Evolutionary conservation across 202 grass and related monocot species (phyloP).

Genomic region (Zoysia matrella): DNA sequence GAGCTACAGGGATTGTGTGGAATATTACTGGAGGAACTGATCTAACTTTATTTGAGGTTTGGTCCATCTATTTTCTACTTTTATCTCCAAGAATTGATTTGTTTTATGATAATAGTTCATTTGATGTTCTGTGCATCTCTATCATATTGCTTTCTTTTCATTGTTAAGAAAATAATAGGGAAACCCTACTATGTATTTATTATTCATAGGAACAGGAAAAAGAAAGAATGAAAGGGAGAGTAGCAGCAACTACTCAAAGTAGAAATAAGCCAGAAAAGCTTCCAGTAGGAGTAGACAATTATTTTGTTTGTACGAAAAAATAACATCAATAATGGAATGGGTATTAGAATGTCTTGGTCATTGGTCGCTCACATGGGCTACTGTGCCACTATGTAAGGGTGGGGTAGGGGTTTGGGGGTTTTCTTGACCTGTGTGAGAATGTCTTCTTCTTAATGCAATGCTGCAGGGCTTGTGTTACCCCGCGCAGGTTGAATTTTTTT

Average conservation of each 20-base stretch:
- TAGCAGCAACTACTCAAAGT: background rate
- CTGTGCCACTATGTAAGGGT: too few relatives aligned
- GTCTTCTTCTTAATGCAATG: too few relatives aligned
- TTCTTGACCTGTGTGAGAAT: too few relatives aligned
- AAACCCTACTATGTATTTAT: background rate
- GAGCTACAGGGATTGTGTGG: constrained; percentile 98
- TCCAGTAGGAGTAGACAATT: background rate
- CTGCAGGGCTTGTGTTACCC: too few relatives aligned
- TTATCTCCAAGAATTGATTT: constrained; percentile 5
- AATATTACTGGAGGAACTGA: constrained; percentile 97
- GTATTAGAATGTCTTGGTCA: constrained; percentile 5
- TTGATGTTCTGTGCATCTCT: background rate
- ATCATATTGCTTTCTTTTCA: constrained; percentile 4
- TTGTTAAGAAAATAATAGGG: background rate
- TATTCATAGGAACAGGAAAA: background rate
- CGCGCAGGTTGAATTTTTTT: too few relatives aligned
- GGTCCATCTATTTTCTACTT: constrained; percentile 38
- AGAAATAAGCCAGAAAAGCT: constrained; percentile 1
- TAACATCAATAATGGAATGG: constrained; percentile 22
- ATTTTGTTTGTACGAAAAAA: constrained; percentile 28
- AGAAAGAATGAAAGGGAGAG: background rate
- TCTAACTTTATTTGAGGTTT: constrained; percentile 93
- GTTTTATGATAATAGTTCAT: background rate
- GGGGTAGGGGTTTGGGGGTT: too few relatives aligned
- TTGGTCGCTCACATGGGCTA: too few relatives aligned